A percentile compares a stretch with the other conserved stretches of the same genome.
Conservation (phyloP, 805 yeast species). For the Dipodascopsis uninucleata region DNA sequence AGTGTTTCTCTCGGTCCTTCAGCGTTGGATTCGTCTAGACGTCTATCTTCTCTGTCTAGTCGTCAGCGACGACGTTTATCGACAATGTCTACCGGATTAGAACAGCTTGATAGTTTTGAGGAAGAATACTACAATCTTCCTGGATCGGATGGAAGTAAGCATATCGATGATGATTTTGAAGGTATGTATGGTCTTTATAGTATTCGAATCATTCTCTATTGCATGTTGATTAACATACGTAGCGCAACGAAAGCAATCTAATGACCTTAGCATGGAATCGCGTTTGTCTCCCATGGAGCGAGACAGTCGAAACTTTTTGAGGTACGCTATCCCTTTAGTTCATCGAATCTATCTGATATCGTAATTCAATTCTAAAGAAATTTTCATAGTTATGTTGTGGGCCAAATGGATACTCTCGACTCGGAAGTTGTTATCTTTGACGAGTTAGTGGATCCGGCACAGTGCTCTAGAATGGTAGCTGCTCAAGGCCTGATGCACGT, state of each 20-base stretch:
- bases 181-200: not conserved
- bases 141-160: not conserved
- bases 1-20: too few relatives aligned
- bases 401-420: conserved; percentile 6
- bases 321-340: conserved; percentile 13
- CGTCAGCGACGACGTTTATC: too few relatives aligned
- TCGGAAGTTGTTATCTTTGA: conserved; percentile 4
- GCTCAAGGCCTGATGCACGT: conserved; percentile 18
- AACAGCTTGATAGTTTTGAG: not conserved
- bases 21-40: too few relatives aligned
- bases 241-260: too few relatives aligned
- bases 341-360: too few relatives aligned
- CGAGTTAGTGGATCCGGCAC: conserved; percentile 7
- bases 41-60: not conserved
- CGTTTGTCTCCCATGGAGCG: conserved; percentile 5
- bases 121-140: conserved; percentile 3
- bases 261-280: too few relatives aligned
- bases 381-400: conserved; percentile 9
- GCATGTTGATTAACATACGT: too few relatives aligned
- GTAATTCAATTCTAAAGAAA: too few relatives aligned
- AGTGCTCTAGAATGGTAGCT: conserved; percentile 8
- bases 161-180: not conserved
- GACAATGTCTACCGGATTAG: conserved; percentile 3
- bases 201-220: too few relatives aligned
- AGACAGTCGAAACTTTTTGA: conserved; percentile 23